These are phyloP conservation scores for Murraya koenigii DNA, from an alignment of 345 rosid genomes.

Conservation along the genomic window DNA sequence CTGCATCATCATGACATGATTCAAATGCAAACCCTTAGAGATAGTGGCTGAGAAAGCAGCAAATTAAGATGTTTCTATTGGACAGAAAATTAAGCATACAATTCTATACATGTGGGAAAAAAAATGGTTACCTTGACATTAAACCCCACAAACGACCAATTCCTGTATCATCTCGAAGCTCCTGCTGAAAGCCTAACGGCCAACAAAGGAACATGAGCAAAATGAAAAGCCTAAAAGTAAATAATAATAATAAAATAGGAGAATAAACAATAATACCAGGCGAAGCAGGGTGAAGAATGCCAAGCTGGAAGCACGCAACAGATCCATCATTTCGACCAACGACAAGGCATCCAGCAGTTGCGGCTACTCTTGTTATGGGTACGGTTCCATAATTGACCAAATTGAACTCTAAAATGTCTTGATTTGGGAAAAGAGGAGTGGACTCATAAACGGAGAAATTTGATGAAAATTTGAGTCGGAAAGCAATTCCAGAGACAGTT, in stretches of 20 bases:
- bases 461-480: slow-evolving; percentile 48
- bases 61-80: background rate
- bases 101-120: background rate
- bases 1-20: slow-evolving; percentile 53
- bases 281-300: slow-evolving; percentile 37
- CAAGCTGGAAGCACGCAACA: slow-evolving; percentile 55
- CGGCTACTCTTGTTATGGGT: slow-evolving; percentile 55
- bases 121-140: slow-evolving; percentile 59
- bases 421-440: slow-evolving; percentile 42
- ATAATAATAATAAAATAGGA: background rate
- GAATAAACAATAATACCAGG: slow-evolving; percentile 46
- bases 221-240: background rate
- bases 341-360: slow-evolving; percentile 51
- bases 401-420: slow-evolving; percentile 48
- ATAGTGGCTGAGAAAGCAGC: background rate
- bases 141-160: slow-evolving; percentile 82
- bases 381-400: slow-evolving; percentile 30
- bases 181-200: slow-evolving; percentile 53
- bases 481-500: slow-evolving; percentile 66
- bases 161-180: slow-evolving; percentile 79
- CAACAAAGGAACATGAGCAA: slow-evolving; percentile 7
- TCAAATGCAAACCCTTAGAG: background rate
- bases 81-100: background rate
- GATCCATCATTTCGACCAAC: slow-evolving; percentile 73
- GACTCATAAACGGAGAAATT: slow-evolving; percentile 39